Conservation (phyloP, 768 basidiomycete genomes). For the Candolleomyces aberdarensis region DNA sequence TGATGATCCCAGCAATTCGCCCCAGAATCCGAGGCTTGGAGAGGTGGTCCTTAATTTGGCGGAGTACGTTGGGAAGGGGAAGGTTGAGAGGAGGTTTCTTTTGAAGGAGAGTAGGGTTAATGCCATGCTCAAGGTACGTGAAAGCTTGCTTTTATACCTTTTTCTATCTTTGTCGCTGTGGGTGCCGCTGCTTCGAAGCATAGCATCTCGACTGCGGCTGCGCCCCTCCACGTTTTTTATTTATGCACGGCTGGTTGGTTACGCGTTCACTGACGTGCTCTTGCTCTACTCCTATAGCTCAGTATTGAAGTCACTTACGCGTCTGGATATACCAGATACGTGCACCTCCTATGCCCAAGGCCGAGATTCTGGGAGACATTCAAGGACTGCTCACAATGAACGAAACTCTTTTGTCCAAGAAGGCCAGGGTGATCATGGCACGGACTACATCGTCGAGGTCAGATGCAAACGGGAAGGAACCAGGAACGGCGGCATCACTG, state of each 20-base stretch:
- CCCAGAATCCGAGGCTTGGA: slow-evolving; percentile 61
- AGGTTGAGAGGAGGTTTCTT: slow-evolving; percentile 62
- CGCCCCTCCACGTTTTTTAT: not conserved
- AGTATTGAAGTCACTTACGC: slow-evolving; percentile 53
- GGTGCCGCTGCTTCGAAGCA: not conserved
- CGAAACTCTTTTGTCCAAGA: slow-evolving; percentile 35
- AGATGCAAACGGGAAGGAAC: not conserved
- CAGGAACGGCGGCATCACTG: not conserved
- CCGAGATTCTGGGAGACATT: slow-evolving; percentile 70
- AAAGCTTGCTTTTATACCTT: not conserved
- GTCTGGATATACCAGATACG: slow-evolving; percentile 53
- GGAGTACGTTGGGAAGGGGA: slow-evolving; percentile 63
- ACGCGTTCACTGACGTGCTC: not conserved
- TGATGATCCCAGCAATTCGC: slow-evolving; percentile 49
- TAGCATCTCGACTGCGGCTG: not conserved
- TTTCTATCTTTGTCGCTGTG: not conserved
- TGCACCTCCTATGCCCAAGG: slow-evolving; percentile 68
- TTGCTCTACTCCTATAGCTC: slow-evolving; percentile 34
- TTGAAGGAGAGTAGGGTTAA: slow-evolving; percentile 75
- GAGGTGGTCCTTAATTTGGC: slow-evolving; percentile 68
- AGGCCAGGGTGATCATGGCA: slow-evolving; percentile 48
- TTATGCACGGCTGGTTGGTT: not conserved
- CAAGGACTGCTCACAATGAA: slow-evolving; percentile 53
- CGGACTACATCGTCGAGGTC: slow-evolving; percentile 16
- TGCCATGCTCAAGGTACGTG: slow-evolving; percentile 65